Evolutionary conservation across 192 early-diverging fungal genomes (phyloP).

Genomic region (Radiomyces spectabilis): DNA sequence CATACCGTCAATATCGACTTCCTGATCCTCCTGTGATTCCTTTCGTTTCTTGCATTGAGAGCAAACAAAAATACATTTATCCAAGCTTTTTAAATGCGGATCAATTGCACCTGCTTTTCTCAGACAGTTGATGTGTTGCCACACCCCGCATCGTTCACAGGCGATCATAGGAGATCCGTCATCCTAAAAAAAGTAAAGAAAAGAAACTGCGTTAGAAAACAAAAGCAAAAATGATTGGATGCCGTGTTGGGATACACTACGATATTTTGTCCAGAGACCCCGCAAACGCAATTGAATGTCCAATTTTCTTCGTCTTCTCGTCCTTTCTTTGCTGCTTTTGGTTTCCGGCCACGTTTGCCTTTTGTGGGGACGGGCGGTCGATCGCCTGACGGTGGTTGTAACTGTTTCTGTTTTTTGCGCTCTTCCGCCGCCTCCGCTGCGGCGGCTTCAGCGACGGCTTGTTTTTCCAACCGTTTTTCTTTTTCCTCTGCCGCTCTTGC

Average conservation of each 20-base stretch:
- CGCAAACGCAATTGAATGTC: slow-evolving; percentile 43
- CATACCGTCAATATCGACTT: slow-evolving; percentile 1
- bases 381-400: too few relatives aligned
- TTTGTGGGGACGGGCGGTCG: too few relatives aligned
- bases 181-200: slow-evolving; percentile 24
- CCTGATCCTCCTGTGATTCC: slow-evolving; percentile 3
- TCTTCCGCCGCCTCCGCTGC: not conserved
- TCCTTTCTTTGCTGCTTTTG: slow-evolving; percentile 10
- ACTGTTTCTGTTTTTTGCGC: not conserved
- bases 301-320: slow-evolving; percentile 36
- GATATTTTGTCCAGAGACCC: slow-evolving; percentile 35
- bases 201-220: not conserved
- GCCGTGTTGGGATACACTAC: slow-evolving; percentile 14
- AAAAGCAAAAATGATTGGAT: not conserved
- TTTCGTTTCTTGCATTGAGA: slow-evolving; percentile 26
- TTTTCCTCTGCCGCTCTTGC: not conserved
- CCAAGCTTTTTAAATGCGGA: slow-evolving; percentile 30
- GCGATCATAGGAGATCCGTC: slow-evolving; percentile 70
- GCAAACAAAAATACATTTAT: slow-evolving; percentile 43
- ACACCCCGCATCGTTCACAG: slow-evolving; percentile 57
- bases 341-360: slow-evolving; percentile 10
- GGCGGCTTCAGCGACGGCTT: not conserved
- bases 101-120: slow-evolving; percentile 24
- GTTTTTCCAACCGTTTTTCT: too few relatives aligned
- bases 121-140: slow-evolving; percentile 68